Conservation (phyloP, 2,329 filamentous ascomycete genomes). For the Diplodia sapinea region DNA sequence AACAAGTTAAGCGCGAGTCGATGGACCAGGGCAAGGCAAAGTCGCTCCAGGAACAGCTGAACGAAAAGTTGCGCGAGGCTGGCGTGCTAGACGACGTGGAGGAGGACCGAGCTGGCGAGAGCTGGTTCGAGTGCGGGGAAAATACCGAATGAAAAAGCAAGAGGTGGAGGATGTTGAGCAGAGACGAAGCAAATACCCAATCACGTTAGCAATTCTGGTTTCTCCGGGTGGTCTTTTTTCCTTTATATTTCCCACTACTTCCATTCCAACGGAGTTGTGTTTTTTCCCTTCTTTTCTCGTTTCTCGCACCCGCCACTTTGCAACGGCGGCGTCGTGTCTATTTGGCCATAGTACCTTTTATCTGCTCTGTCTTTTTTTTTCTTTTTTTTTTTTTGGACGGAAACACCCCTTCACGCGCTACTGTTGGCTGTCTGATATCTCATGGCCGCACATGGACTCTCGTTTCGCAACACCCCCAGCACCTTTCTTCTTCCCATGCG, state of each 20-base stretch:
- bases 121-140: constrained; percentile 28
- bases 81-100: constrained; percentile 12
- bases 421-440: constrained; percentile 10
- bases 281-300: constrained; percentile 9
- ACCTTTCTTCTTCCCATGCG: constrained; percentile 20
- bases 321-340: constrained; percentile 29
- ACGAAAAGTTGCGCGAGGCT: constrained; percentile 14
- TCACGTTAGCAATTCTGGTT: constrained; percentile 22
- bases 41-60: constrained; percentile 21
- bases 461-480: constrained; percentile 17
- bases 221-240: constrained; percentile 14
- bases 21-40: constrained; percentile 12
- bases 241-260: not conserved
- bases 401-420: constrained; percentile 21
- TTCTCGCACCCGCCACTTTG: constrained; percentile 28
- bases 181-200: constrained; percentile 31
- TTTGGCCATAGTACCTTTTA: constrained; percentile 30
- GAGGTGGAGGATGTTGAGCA: constrained; percentile 17
- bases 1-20: constrained; percentile 27
- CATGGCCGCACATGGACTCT: constrained; percentile 24
- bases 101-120: constrained; percentile 26
- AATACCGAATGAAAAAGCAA: constrained; percentile 25
- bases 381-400: constrained; percentile 9
- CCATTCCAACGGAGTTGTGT: constrained; percentile 15
- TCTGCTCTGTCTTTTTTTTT: constrained; percentile 5